These are phyloP conservation scores for Pholiota adiposa DNA, from an alignment of 1,284 basidiomycete genomes.

Conservation along the genomic window DNA sequence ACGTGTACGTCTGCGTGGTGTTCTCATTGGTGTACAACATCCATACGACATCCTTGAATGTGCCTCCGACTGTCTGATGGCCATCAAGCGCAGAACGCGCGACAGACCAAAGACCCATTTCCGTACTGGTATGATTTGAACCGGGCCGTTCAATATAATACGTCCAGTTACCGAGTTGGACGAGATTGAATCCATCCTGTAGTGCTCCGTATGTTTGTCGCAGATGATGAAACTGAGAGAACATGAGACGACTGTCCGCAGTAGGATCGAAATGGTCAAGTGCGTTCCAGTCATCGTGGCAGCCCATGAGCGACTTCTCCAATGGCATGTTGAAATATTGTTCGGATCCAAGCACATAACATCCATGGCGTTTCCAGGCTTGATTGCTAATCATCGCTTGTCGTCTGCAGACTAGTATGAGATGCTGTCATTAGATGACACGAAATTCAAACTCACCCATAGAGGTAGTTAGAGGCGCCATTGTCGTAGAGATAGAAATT, in stretches of 20 bases:
- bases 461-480: slow-evolving; percentile 85
- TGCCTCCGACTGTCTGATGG: slow-evolving; percentile 61
- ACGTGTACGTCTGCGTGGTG: slow-evolving; percentile 62
- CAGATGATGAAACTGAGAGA: slow-evolving; percentile 74
- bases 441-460: slow-evolving; percentile 55
- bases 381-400: slow-evolving; percentile 85
- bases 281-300: slow-evolving; percentile 86
- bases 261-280: slow-evolving; percentile 94
- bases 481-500: slow-evolving; percentile 86
- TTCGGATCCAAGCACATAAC: slow-evolving; percentile 84
- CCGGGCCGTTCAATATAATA: slow-evolving; percentile 77
- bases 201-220: slow-evolving; percentile 72
- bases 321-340: slow-evolving; percentile 92
- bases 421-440: neutral
- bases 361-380: slow-evolving; percentile 92
- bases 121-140: slow-evolving; percentile 78
- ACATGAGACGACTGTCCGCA: slow-evolving; percentile 71
- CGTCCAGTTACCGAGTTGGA: slow-evolving; percentile 84
- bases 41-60: slow-evolving; percentile 73
- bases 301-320: slow-evolving; percentile 77
- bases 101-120: slow-evolving; percentile 87
- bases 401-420: slow-evolving; percentile 55
- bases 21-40: slow-evolving; percentile 88
- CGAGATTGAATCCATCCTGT: slow-evolving; percentile 84
- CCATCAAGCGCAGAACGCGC: slow-evolving; percentile 64